Evolutionary conservation across 805 yeast genomes (phyloP).

Genomic region (Sugiyamaella lignohabitans): DNA sequence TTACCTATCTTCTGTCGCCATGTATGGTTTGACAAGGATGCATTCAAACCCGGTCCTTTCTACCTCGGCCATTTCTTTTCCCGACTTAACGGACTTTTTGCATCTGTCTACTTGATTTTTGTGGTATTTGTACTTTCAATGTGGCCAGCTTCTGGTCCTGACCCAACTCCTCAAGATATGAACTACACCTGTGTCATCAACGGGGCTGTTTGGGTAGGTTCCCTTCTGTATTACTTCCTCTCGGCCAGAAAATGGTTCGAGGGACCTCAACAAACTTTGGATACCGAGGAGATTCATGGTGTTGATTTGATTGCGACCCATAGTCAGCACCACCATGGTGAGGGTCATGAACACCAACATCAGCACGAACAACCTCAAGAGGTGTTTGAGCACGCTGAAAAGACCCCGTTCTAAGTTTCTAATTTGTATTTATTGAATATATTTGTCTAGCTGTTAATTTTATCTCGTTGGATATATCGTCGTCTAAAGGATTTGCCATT

Average conservation of each 20-base stretch:
- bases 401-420: background rate
- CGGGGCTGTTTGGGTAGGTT: conserved; percentile 52
- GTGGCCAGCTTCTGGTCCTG: conserved; percentile 45
- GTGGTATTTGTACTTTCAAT: conserved; percentile 46
- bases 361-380: background rate
- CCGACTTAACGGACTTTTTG: conserved; percentile 37
- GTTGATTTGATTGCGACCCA: conserved; percentile 8
- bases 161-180: conserved; percentile 41
- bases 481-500: no score
- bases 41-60: conserved; percentile 62
- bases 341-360: background rate
- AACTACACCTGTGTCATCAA: conserved; percentile 64
- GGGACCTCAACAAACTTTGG: conserved; percentile 42
- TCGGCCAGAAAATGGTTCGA: conserved; percentile 49
- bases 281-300: conserved; percentile 3
- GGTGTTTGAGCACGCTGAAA: background rate
- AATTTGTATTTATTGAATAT: background rate
- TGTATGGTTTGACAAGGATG: conserved; percentile 40
- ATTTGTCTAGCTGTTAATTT: background rate
- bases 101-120: conserved; percentile 46
- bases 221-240: conserved; percentile 44
- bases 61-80: conserved; percentile 41
- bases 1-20: conserved; percentile 51
- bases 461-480: no score
- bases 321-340: background rate